These are phyloP conservation scores for Phycomyces nitens DNA, from an alignment of 192 early-diverging fungal species.

Conservation along the genomic window DNA sequence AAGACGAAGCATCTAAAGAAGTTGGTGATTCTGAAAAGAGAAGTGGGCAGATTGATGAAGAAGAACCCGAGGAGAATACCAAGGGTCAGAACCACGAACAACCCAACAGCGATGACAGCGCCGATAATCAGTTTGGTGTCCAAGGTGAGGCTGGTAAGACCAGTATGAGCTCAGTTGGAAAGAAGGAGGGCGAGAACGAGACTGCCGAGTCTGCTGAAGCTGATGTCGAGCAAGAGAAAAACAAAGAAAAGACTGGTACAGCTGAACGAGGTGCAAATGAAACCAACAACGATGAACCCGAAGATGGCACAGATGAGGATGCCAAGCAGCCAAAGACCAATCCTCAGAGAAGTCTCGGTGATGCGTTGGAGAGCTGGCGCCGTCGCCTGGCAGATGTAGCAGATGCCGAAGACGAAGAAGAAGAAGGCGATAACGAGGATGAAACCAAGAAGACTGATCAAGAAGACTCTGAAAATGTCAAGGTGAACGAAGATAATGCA, in stretches of 20 bases:
- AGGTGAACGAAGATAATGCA: constrained; percentile 28
- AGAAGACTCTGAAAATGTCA: constrained; percentile 50
- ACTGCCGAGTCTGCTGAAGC: constrained; percentile 16
- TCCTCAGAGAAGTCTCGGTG: constrained; percentile 87
- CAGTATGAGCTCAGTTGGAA: constrained; percentile 35
- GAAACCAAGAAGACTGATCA: constrained; percentile 40
- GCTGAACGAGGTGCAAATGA: constrained; percentile 24
- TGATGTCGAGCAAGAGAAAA: constrained; percentile 24
- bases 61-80: constrained; percentile 34
- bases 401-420: constrained; percentile 58
- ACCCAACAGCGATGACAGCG: constrained; percentile 40
- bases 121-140: constrained; percentile 65
- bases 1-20: constrained; percentile 42
- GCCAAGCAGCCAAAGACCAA: constrained; percentile 57
- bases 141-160: constrained; percentile 58
- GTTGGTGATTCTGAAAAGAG: constrained; percentile 38
- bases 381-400: constrained; percentile 73
- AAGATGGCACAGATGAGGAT: constrained; percentile 41
- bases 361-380: constrained; percentile 92
- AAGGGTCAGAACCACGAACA: constrained; percentile 39
- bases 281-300: constrained; percentile 19
- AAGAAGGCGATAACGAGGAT: constrained; percentile 35
- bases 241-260: constrained; percentile 22
- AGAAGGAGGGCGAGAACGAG: constrained; percentile 45
- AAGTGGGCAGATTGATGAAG: constrained; percentile 41